These are phyloP conservation scores for Calonectria henricotiae DNA, from an alignment of 2,329 filamentous ascomycete species.

Conservation along the genomic window DNA sequence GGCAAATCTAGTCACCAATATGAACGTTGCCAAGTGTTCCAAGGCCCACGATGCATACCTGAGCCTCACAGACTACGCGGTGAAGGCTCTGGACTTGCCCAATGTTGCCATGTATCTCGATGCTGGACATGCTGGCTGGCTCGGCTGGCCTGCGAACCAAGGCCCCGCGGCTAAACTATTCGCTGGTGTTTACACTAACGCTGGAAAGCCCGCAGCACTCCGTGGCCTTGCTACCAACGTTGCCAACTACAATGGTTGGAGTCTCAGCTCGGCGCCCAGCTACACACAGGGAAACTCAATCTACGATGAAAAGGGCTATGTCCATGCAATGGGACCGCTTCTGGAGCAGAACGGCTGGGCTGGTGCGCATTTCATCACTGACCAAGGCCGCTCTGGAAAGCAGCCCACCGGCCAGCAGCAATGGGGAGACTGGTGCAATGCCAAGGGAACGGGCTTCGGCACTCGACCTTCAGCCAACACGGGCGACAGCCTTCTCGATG, in stretches of 20 bases:
- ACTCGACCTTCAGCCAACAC: conserved; percentile 76
- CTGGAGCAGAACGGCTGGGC: conserved; percentile 66
- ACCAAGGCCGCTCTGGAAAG: conserved; percentile 69
- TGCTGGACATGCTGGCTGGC: conserved; percentile 73
- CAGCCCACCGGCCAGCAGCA: conserved; percentile 74
- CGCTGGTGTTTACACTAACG: conserved; percentile 66
- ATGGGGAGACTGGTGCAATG: conserved; percentile 81
- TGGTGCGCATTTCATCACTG: conserved; percentile 66
- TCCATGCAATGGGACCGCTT: conserved; percentile 76
- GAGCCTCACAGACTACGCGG: conserved; percentile 67
- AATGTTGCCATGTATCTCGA: conserved; percentile 74
- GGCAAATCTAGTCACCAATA: conserved; percentile 74
- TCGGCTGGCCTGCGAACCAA: conserved; percentile 72
- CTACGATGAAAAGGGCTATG: conserved; percentile 73
- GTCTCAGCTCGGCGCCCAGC: conserved; percentile 60
- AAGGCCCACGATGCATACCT: conserved; percentile 67
- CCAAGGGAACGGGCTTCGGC: conserved; percentile 76
- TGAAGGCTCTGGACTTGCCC: conserved; percentile 68
- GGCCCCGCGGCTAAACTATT: conserved; percentile 65
- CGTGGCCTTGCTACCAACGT: conserved; percentile 73
- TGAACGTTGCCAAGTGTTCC: conserved; percentile 67
- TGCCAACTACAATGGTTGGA: conserved; percentile 72
- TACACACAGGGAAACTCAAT: conserved; percentile 66
- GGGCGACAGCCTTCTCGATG: conserved; percentile 72
- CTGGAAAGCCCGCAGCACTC: conserved; percentile 66